A percentile compares a stretch with the other conserved stretches of the same genome.
Conservation (phyloP, 345 rosid species). For the Garcia nutans region DNA sequence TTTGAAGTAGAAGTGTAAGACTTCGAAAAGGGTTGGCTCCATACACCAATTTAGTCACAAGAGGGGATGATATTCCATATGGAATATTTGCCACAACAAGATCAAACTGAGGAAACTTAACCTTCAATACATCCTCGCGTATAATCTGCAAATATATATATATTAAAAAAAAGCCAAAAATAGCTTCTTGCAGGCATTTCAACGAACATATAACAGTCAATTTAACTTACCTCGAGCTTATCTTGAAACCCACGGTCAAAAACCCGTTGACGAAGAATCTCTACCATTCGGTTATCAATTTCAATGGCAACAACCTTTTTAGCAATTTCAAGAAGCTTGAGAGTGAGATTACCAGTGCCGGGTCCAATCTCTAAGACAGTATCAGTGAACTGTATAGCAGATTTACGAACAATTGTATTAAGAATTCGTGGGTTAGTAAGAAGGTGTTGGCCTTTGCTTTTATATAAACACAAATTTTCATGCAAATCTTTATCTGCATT, state of each 20-base stretch:
- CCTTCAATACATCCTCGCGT: constrained; percentile 72
- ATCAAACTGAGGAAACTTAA: constrained; percentile 67
- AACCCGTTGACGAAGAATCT: constrained; percentile 54
- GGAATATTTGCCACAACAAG: constrained; percentile 86
- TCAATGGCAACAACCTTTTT: constrained; percentile 66
- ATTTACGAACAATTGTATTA: constrained; percentile 62
- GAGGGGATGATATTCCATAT: constrained; percentile 79
- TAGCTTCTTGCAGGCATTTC: constrained; percentile 41
- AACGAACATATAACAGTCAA: constrained; percentile 37
- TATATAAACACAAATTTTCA: constrained; percentile 43
- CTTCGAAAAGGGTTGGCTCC: constrained; percentile 57
- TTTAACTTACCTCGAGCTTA: constrained; percentile 52
- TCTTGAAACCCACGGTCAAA: constrained; percentile 38
- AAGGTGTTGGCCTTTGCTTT: constrained; percentile 91
- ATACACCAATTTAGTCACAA: constrained; percentile 71
- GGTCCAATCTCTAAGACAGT: constrained; percentile 87
- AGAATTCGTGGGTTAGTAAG: constrained; percentile 79
- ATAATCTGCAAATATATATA: constrained; percentile 48
- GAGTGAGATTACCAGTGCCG: constrained; percentile 89
- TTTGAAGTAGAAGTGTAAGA: constrained; percentile 84
- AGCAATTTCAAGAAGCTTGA: constrained; percentile 66
- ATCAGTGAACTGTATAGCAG: constrained; percentile 50
- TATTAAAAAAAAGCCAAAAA: neutral
- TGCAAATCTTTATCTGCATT: constrained; percentile 2
- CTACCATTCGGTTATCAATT: constrained; percentile 79